Conservation (phyloP, 2,329 filamentous ascomycete species). For the Phoma herbarum region DNA sequence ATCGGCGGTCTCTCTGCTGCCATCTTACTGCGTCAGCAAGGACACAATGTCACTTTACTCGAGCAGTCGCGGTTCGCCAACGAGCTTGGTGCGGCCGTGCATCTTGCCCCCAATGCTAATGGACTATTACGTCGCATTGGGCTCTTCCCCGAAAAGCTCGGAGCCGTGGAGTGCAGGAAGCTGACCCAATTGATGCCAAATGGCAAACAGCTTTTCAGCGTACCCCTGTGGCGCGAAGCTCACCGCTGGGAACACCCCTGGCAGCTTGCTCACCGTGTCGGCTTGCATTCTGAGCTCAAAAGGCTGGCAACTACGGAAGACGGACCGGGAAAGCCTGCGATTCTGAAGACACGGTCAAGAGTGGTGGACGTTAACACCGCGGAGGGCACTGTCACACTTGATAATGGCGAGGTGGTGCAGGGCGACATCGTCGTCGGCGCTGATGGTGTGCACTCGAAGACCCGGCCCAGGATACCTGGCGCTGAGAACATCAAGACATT, state of each 20-base stretch:
- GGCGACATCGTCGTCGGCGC: conserved; percentile 64
- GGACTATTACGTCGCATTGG: conserved; percentile 62
- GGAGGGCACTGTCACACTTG: conserved; percentile 30
- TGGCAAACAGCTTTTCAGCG: conserved; percentile 49
- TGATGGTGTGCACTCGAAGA: conserved; percentile 62
- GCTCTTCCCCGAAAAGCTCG: conserved; percentile 52
- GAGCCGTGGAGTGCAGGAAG: conserved; percentile 43
- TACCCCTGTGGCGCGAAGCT: conserved; percentile 50
- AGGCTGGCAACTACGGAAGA: conserved; percentile 53
- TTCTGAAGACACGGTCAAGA: conserved; percentile 54
- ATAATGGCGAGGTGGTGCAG: conserved; percentile 54
- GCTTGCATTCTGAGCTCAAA: conserved; percentile 64
- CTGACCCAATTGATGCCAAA: conserved; percentile 51
- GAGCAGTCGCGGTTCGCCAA: conserved; percentile 63
- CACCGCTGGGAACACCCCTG: conserved; percentile 62
- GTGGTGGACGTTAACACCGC: conserved; percentile 56
- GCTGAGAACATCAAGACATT: conserved; percentile 51
- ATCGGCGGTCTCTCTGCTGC: conserved; percentile 64
- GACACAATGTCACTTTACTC: conserved; percentile 39
- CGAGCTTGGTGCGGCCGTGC: conserved; percentile 69
- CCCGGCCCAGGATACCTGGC: conserved; percentile 32
- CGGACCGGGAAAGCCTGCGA: conserved; percentile 48
- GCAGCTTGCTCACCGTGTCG: conserved; percentile 63
- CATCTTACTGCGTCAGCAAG: conserved; percentile 60
- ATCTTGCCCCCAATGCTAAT: conserved; percentile 69